These are phyloP conservation scores for Marasmius fiardii DNA, from an alignment of 1,284 basidiomycete genomes.

Conservation along the genomic window DNA sequence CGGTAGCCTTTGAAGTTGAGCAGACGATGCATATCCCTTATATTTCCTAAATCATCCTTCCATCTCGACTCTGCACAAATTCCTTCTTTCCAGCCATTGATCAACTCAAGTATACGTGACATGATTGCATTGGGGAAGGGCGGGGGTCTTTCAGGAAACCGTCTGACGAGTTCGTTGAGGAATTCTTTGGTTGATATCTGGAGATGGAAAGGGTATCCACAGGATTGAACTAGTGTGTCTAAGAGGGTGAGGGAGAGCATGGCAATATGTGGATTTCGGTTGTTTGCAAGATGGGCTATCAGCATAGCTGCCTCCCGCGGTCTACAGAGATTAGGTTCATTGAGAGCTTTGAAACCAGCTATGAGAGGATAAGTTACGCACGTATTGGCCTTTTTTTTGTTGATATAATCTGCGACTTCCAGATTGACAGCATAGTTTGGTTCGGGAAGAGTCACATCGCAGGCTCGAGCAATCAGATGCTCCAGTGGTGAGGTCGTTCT, in stretches of 20 bases:
- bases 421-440: constrained; percentile 93
- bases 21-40: constrained; percentile 96
- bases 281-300: constrained; percentile 80
- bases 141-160: constrained; percentile 97
- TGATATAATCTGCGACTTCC: constrained; percentile 92
- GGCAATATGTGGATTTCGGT: constrained; percentile 87
- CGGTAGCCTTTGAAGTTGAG: constrained; percentile 96
- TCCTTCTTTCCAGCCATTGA: constrained; percentile 94
- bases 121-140: constrained; percentile 94
- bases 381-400: constrained; percentile 96
- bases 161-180: constrained; percentile 95
- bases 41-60: constrained; percentile 96
- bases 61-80: constrained; percentile 89
- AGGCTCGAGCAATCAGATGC: constrained; percentile 76
- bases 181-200: constrained; percentile 99
- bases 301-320: constrained; percentile 89
- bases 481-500: constrained; percentile 58
- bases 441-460: constrained; percentile 83
- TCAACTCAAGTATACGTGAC: constrained; percentile 91
- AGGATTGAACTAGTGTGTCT: constrained; percentile 92
- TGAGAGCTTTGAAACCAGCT: not conserved
- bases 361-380: constrained; percentile 39
- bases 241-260: constrained; percentile 83
- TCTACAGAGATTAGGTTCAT: constrained; percentile 31
- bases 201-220: constrained; percentile 96